Conservation (phyloP, 805 yeast species). For the Teunomyces tritomae region DNA sequence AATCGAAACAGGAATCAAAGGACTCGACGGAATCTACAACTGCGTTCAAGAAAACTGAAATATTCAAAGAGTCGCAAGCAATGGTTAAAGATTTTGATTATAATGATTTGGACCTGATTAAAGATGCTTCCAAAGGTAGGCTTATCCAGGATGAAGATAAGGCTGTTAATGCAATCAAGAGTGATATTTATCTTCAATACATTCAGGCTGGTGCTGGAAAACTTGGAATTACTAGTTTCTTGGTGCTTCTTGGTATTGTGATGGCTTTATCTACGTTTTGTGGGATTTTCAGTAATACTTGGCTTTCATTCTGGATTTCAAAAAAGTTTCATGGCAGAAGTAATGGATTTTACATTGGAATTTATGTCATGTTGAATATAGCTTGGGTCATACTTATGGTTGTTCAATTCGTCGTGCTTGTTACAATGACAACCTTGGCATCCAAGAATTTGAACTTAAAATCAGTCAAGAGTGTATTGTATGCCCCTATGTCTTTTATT, state of each 20-base stretch:
- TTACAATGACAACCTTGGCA: conserved; percentile 49
- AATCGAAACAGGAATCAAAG: neutral
- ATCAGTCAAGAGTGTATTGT: conserved; percentile 60
- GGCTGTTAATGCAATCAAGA: conserved; percentile 11
- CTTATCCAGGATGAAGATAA: conserved; percentile 19
- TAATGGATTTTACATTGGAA: conserved; percentile 65
- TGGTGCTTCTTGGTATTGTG: conserved; percentile 4
- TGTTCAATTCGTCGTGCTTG: conserved; percentile 44
- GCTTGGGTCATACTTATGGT: conserved; percentile 44
- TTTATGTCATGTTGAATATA: conserved; percentile 61
- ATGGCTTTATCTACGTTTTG: conserved; percentile 13
- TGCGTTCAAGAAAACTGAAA: neutral
- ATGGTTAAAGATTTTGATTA: neutral
- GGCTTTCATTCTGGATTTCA: conserved; percentile 24
- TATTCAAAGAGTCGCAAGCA: neutral
- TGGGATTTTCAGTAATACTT: conserved; percentile 18
- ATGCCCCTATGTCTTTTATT: conserved; percentile 78
- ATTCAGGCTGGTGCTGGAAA: conserved; percentile 14
- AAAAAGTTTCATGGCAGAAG: conserved; percentile 39
- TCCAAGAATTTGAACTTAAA: conserved; percentile 54
- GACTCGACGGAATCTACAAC: neutral
- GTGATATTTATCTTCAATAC: conserved; percentile 13
- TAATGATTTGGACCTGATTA: neutral
- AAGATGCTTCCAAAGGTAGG: conserved; percentile 11
- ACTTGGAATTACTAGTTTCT: conserved; percentile 4